Base-by-base conservation (phyloP, 176 grass and related monocot species). In the Chrysopogon serrulatus region DNA sequence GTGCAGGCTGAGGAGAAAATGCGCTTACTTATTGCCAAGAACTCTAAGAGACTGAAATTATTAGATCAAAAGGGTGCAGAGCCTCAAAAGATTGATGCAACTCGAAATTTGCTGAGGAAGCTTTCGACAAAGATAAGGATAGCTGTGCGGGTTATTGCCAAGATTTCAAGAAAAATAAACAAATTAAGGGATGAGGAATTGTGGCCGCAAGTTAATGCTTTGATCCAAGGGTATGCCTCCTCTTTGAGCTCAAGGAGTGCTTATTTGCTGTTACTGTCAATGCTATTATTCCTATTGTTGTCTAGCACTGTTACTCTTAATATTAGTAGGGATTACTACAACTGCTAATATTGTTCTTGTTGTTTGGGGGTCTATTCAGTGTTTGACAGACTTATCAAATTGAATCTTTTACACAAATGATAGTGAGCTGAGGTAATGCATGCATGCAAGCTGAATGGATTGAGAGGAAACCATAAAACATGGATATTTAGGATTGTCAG, bases 1-100 rank as follows among this genome's bases (percentile, higher is more conserved):
- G 21, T 79, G 24, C 48, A 99, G 96, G 83, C 85, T 71, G 96
- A 99, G 78, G 96, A 96, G 68, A 99, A 96, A 65, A 96, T 96
- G 96, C 87, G 90, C 23, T 76, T 98, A 35, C 80, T 92, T 44
- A 82, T 98, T 45, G 87, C 65, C 36, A 96, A 90, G 78, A 96
- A 86, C 69, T 82, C 80, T 2, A 99, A 92, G 78, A 61, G 81
- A 79, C 64, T 99, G 26, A 96, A 84, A 65, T 67, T 87, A 64
- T 83, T 96, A 74, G 91, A 90, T 68, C 83, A 92, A 68, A 94
- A 21, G 53, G 96, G 93, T 17, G 86, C 86, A 0, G 93, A 94
- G 43, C 40, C 89, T 78, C 83, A 92, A 36, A 96, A 92, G 83
- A 90, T 99, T 1, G 96, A 96, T 3, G 56, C 81, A 34, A 92